A percentile compares a stretch with the other conserved stretches of the same genome.
Conservation (phyloP, 352 stramenopile genomes). For the Halophytophthora polymorphica region DNA sequence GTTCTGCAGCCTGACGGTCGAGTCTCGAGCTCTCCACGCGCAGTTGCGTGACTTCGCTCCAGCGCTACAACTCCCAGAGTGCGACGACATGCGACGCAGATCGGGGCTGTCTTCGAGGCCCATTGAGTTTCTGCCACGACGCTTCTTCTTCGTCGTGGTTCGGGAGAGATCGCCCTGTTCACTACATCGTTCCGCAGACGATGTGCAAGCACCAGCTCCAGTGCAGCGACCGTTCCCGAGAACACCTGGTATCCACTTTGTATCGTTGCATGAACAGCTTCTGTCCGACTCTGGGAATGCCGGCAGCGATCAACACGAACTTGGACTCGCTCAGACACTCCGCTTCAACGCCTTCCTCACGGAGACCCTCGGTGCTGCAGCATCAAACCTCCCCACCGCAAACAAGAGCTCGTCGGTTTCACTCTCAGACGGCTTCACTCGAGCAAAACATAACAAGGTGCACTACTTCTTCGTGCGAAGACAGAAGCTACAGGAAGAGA, state of each 20-base stretch:
- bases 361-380: constrained; percentile 11
- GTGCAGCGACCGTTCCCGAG: constrained; percentile 22
- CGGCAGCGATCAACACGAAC: constrained; percentile 10
- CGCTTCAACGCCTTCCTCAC: constrained; percentile 56
- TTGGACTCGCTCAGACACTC: constrained; percentile 42
- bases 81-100: constrained; percentile 46
- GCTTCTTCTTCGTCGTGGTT: constrained; percentile 56
- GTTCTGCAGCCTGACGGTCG: neutral
- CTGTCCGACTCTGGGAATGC: neutral
- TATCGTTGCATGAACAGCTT: constrained; percentile 43
- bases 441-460: constrained; percentile 9
- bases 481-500: constrained; percentile 32
- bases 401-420: neutral
- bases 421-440: neutral
- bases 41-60: neutral
- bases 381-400: neutral
- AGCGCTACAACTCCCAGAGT: neutral
- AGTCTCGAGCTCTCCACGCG: neutral
- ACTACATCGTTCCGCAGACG: constrained; percentile 1
- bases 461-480: constrained; percentile 56
- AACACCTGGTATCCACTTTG: constrained; percentile 37
- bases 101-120: constrained; percentile 27
- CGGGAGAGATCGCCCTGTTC: constrained; percentile 28
- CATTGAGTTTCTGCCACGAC: constrained; percentile 54
- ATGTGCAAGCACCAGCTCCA: neutral